Evolutionary conservation across 139 green algal genomes (phyloP), one percentile per base, ranked within the genome.

Genomic region (Raphidocelis subcapitata): DNA sequence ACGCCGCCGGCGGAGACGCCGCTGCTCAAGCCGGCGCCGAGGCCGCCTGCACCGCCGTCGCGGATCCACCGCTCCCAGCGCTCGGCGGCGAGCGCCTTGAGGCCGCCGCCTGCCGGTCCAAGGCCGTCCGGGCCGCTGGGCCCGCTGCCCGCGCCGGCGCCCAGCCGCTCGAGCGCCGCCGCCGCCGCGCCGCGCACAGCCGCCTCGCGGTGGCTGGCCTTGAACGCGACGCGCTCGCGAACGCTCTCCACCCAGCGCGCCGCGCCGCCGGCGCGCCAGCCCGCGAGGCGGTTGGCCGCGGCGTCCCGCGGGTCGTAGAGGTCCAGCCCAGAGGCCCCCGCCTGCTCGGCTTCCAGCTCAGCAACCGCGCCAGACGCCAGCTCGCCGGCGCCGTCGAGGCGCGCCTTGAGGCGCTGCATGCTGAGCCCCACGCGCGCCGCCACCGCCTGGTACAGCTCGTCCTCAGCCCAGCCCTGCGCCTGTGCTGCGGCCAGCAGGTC

Each of bases 391-490:
- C 65, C 74, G 33, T 80, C 65, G n/a, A 80, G 60, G 24, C 65
- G 59, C 2, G 74, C 75, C 8, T 73, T 69, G 18, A 81, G 65
- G 21, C 31, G 62, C 20, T 56, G 36, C 62, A 85, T 67, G 29
- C 29, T 35, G 33, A 44, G 29, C 15, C 57, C 65, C 1, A 86
- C 73, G 49, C 81, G 75, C 23, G 67, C 60, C 28, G 85, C 75
- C 28, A 94, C 81, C 14, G 81, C 81, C 1, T 37, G 64, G 51
- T 90, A 85, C 49, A 93, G 76, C 21, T 71, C 29, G 46, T 82
- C 67, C 26, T 88, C 81, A 0, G 67, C 33, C 87, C 88, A 94
- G 23, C 32, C 63, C 47, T 88, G 37, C 16, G 33, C 15, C 14
- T 44, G 12, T 5, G 76, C 78, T 3, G 66, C 64, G 0, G 52